Evolutionary conservation across 148 eudicot genomes (phyloP).

Genomic region (Talinum fruticosum): DNA sequence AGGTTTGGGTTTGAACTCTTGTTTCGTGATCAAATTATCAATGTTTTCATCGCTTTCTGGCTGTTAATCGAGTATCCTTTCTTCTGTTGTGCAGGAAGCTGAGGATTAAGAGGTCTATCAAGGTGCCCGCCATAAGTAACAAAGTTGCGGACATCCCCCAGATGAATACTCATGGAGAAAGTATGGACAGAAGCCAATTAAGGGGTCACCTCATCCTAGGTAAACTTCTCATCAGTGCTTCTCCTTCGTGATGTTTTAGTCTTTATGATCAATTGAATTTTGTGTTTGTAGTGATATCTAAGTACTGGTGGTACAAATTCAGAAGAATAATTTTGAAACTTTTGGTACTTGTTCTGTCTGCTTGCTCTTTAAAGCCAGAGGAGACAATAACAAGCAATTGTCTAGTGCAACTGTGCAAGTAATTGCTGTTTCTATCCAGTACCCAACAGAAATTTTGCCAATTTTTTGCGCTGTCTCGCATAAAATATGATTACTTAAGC

Average conservation of each 20-base stretch:
- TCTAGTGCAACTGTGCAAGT: constrained; percentile 10
- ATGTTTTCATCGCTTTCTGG: background rate
- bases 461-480: background rate
- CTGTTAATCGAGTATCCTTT: background rate
- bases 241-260: background rate
- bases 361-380: background rate
- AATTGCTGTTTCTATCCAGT: constrained; percentile 7
- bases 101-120: constrained; percentile 50
- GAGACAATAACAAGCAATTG: constrained; percentile 11
- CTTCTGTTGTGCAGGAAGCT: constrained; percentile 38
- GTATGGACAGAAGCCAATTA: constrained; percentile 64
- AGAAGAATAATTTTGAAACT: background rate
- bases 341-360: background rate
- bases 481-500: constrained; percentile 10
- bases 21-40: constrained; percentile 4
- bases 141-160: constrained; percentile 53
- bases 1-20: constrained; percentile 24
- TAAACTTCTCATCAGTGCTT: constrained; percentile 18
- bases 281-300: background rate
- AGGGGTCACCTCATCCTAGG: constrained; percentile 71
- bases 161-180: constrained; percentile 65
- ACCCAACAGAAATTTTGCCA: background rate
- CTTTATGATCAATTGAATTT: background rate
- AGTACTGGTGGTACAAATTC: background rate
- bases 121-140: constrained; percentile 58